Evolutionary conservation across 306 rosid genomes (phyloP).

Genomic region (apple (Malus domestica)): ASM211411v1 NC_041804.1:3094001-3094500

Average conservation of each 20-base stretch:
- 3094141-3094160: not conserved
- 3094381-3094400: not conserved
- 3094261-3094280: not conserved
- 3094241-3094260: not conserved
- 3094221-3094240: not conserved
- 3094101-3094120: not conserved
- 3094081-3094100: not conserved
- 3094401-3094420: not conserved
- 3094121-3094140: conserved; percentile 1
- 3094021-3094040: not conserved
- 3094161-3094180: not conserved
- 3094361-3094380: not conserved
- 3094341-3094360: not conserved
- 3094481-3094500: not conserved
- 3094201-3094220: not conserved
- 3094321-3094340: not conserved
- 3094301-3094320: not conserved
- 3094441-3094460: not conserved
- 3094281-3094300: not conserved
- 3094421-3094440: not conserved
- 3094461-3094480: not conserved
- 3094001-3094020: too few species aligned
- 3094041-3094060: not conserved
- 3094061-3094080: not conserved
- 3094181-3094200: not conserved